These are phyloP conservation scores for Stellera chamaejasme DNA, from an alignment of 345 rosid genomes.

Conservation along the genomic window DNA sequence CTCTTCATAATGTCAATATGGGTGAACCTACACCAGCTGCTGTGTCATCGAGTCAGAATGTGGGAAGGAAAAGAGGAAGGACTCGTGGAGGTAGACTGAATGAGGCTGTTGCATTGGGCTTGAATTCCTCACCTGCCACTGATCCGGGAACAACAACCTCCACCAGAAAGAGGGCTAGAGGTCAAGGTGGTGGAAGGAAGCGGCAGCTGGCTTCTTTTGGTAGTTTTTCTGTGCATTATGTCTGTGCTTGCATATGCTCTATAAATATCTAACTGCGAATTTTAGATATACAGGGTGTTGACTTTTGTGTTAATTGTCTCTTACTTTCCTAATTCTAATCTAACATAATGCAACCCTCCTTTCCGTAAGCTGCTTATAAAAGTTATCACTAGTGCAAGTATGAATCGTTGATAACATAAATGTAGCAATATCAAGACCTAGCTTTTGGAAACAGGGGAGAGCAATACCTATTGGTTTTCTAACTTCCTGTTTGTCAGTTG, in stretches of 20 bases:
- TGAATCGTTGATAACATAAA: no score
- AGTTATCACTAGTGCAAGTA: no score
- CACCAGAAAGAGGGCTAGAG: conserved; percentile 78
- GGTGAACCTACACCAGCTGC: conserved; percentile 36
- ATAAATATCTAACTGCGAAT: no score
- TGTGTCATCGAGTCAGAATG: conserved; percentile 37
- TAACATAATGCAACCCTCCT: no score
- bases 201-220: conserved; percentile 63
- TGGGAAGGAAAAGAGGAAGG: conserved; percentile 81
- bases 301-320: no score
- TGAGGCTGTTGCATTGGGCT: conserved; percentile 67
- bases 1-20: conserved; percentile 49
- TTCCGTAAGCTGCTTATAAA: no score
- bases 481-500: not conserved
- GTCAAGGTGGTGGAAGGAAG: conserved; percentile 84
- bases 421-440: no score
- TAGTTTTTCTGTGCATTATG: conserved; percentile 12
- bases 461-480: no score
- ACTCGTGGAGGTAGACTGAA: conserved; percentile 85
- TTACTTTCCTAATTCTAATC: no score
- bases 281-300: no score
- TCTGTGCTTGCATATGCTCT: not conserved
- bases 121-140: conserved; percentile 57
- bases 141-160: conserved; percentile 46
- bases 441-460: no score